phyloP scores from a whole-genome alignment of 768 basidiomycete species.

The Leccinum boreale region DNA sequence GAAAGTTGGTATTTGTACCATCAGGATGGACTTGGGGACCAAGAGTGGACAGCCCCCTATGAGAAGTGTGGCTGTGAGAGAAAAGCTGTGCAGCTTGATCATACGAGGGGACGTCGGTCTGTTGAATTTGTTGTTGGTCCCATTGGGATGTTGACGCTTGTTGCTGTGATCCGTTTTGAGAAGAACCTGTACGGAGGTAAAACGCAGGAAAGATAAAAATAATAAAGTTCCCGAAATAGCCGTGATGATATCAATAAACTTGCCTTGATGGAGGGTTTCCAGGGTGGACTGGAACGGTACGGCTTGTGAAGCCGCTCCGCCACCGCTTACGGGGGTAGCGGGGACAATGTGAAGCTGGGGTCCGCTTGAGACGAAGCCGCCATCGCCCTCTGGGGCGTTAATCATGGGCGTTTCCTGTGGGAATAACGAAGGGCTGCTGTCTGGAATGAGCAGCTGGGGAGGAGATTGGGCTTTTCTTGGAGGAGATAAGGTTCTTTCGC shows the following conservation, averaged over 20 bases:
- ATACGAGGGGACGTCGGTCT: slow-evolving; percentile 28
- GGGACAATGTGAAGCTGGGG: slow-evolving; percentile 78
- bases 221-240: slow-evolving; percentile 34
- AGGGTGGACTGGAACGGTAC: slow-evolving; percentile 52
- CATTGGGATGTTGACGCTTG: slow-evolving; percentile 32
- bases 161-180: slow-evolving; percentile 33
- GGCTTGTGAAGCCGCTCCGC: slow-evolving; percentile 43
- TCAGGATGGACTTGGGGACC: slow-evolving; percentile 31
- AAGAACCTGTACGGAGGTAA: slow-evolving; percentile 30
- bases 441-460: slow-evolving; percentile 56
- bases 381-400: slow-evolving; percentile 60
- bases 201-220: slow-evolving; percentile 22
- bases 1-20: slow-evolving; percentile 37
- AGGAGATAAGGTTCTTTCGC: slow-evolving; percentile 36
- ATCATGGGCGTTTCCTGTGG: slow-evolving; percentile 50
- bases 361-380: slow-evolving; percentile 43
- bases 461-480: slow-evolving; percentile 63
- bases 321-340: slow-evolving; percentile 74
- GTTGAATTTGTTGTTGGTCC: slow-evolving; percentile 37
- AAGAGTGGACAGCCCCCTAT: slow-evolving; percentile 35
- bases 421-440: slow-evolving; percentile 41
- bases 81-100: slow-evolving; percentile 31
- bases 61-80: slow-evolving; percentile 34
- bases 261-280: slow-evolving; percentile 52
- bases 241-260: slow-evolving; percentile 34